Evolutionary conservation across 2,329 filamentous ascomycete species (phyloP).

Genomic region (Penicillium nordicum): DNA sequence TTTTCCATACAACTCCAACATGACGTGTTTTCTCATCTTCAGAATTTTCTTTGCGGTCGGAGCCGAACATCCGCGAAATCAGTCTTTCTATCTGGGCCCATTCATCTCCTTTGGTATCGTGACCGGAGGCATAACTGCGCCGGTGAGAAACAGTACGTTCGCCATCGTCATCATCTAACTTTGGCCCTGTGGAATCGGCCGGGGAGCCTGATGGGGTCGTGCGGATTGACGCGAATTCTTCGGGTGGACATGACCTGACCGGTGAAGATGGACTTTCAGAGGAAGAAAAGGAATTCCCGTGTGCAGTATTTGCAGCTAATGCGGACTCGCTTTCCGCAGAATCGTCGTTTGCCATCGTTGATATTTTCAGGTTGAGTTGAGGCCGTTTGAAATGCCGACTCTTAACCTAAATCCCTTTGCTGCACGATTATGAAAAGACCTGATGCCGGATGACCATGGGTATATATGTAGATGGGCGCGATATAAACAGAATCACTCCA

Average conservation of each 20-base stretch:
- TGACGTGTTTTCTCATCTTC: slow-evolving; percentile 69
- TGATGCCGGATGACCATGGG: neutral
- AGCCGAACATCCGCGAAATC: slow-evolving; percentile 69
- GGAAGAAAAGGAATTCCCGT: neutral
- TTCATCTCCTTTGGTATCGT: slow-evolving; percentile 26
- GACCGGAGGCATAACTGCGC: slow-evolving; percentile 22
- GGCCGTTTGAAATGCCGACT: neutral
- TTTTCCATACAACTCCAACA: slow-evolving; percentile 66
- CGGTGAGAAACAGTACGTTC: slow-evolving; percentile 26
- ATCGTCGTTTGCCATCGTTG: neutral
- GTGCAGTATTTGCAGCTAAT: neutral
- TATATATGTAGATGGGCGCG: neutral
- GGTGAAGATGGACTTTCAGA: neutral
- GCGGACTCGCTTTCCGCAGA: neutral
- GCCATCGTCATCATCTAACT: slow-evolving; percentile 17
- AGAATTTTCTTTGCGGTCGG: slow-evolving; percentile 60
- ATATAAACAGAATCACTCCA: neutral
- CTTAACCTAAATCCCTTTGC: neutral
- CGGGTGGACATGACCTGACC: neutral
- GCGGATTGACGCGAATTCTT: slow-evolving; percentile 11
- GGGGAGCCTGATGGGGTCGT: slow-evolving; percentile 5
- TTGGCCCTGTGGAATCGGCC: neutral
- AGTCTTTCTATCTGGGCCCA: slow-evolving; percentile 41
- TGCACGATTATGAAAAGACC: neutral
- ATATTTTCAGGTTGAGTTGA: neutral